Conservation (phyloP, 169 alveolate species). For the Ichthyophthirius multifiliis region DNA sequence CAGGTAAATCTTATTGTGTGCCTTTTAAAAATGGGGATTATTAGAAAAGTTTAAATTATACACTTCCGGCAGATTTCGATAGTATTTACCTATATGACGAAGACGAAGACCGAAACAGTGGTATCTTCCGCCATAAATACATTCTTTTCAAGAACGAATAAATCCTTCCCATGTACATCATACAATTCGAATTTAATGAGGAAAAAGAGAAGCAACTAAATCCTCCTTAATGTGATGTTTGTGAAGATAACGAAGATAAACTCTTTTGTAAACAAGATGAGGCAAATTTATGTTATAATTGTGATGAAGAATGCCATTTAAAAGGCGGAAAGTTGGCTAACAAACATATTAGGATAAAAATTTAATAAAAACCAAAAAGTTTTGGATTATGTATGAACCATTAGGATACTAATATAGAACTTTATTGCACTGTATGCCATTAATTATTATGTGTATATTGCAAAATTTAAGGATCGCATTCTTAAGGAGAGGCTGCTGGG, state of each 20-base stretch:
- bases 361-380: constrained; percentile 32
- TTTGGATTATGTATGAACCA: constrained; percentile 40
- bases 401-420: constrained; percentile 36
- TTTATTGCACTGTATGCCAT: constrained; percentile 36
- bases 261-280: constrained; percentile 42
- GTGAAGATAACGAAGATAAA: constrained; percentile 26
- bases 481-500: constrained; percentile 37
- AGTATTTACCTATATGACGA: constrained; percentile 31
- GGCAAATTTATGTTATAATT: constrained; percentile 37
- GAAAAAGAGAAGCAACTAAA: constrained; percentile 16
- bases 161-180: constrained; percentile 31
- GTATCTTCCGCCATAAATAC: constrained; percentile 33
- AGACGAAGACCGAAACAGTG: constrained; percentile 19
- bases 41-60: constrained; percentile 12
- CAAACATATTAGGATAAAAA: constrained; percentile 21
- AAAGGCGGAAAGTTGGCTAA: constrained; percentile 27
- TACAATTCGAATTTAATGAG: constrained; percentile 45
- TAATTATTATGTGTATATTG: constrained; percentile 44
- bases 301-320: constrained; percentile 40
- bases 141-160: constrained; percentile 21
- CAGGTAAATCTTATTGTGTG: constrained; percentile 37
- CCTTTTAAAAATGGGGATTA: constrained; percentile 2
- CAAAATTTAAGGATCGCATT: constrained; percentile 48
- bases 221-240: constrained; percentile 24
- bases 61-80: constrained; percentile 27